These are phyloP conservation scores for Amaranthus tricolor DNA, from an alignment of 179 eudicot genomes.

Conservation along the genomic window DNA sequence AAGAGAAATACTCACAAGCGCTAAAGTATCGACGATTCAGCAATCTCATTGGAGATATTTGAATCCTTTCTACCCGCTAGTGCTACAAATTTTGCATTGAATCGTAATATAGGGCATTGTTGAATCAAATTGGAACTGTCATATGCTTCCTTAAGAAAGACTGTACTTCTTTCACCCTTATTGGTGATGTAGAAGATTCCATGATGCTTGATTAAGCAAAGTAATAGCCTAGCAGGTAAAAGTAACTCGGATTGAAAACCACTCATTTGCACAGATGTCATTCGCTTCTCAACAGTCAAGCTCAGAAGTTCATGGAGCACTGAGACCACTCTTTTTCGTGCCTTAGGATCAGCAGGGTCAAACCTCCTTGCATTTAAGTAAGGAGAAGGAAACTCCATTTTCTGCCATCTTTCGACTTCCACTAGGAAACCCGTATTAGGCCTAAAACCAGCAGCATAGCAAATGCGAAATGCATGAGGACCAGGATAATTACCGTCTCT, in stretches of 20 bases:
- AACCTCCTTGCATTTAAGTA: conserved; percentile 81
- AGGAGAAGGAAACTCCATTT: conserved; percentile 84
- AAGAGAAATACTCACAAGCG: conserved; percentile 52
- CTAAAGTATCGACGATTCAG: conserved; percentile 66
- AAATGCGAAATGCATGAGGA: conserved; percentile 65
- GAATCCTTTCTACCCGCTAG: conserved; percentile 64
- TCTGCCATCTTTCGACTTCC: conserved; percentile 81
- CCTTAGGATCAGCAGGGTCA: conserved; percentile 64
- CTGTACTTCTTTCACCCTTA: conserved; percentile 81
- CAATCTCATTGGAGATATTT: conserved; percentile 15
- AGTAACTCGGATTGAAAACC: conserved; percentile 69
- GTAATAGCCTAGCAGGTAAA: conserved; percentile 71
- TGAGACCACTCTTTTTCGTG: conserved; percentile 70
- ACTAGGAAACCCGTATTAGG: conserved; percentile 79
- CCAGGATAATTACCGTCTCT: conserved; percentile 82
- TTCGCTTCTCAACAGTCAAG: conserved; percentile 68
- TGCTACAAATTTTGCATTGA: conserved; percentile 66
- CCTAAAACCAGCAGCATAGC: conserved; percentile 76
- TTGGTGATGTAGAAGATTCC: conserved; percentile 90
- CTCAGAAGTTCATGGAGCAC: conserved; percentile 94
- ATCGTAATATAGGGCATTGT: conserved; percentile 68
- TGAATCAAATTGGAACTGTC: conserved; percentile 65
- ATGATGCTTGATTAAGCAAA: conserved; percentile 85
- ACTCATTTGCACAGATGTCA: conserved; percentile 75
- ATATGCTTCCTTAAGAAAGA: conserved; percentile 84